These are phyloP conservation scores for Rhytidiadelphus loreus DNA, from an alignment of 225 moss, liverwort and hornwort species.

Conservation along the genomic window DNA sequence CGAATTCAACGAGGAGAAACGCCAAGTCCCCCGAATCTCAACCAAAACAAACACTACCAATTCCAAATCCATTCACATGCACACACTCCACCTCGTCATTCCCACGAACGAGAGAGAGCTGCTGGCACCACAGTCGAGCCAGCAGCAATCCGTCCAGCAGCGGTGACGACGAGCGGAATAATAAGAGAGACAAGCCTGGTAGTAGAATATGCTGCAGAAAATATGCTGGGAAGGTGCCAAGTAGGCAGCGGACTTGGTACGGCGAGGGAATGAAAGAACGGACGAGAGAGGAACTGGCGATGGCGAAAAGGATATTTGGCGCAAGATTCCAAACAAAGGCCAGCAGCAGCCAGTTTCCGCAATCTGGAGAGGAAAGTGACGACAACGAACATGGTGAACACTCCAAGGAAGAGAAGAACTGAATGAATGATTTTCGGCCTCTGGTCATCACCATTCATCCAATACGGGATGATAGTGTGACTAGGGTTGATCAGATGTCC, in stretches of 20 bases:
- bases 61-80: not conserved
- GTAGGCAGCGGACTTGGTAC: not conserved
- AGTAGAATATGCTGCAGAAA: not conserved
- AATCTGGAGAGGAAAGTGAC: not conserved
- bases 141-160: not conserved
- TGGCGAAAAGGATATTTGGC: not conserved
- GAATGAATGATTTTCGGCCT: not conserved
- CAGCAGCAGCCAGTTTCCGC: not conserved
- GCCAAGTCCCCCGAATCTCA: not conserved
- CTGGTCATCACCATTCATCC: not conserved
- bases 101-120: not conserved
- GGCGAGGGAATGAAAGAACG: not conserved
- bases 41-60: not conserved
- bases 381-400: not conserved
- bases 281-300: not conserved
- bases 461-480: not conserved
- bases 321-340: not conserved
- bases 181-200: not conserved
- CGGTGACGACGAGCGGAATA: not conserved
- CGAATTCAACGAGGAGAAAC: not conserved
- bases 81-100: not conserved
- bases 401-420: not conserved
- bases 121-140: not conserved
- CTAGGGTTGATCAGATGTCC: not conserved
- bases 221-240: constrained; percentile 10